Evolutionary conservation across 2,329 filamentous ascomycete genomes (phyloP).

Genomic region (Rosellinia necatrix): DNA sequence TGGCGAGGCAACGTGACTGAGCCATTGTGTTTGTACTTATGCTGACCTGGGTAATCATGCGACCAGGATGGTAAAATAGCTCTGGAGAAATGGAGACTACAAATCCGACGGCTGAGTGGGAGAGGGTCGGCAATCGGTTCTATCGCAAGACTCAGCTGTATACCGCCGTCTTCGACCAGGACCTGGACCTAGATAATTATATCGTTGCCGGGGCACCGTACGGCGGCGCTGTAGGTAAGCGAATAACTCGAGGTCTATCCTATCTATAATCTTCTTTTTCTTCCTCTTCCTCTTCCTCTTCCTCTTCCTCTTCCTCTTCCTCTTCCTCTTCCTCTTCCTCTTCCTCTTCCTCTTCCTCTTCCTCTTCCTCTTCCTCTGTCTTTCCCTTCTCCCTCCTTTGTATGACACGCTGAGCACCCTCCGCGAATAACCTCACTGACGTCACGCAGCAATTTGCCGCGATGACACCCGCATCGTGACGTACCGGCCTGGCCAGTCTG

Average conservation of each 20-base stretch:
- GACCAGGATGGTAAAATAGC: constrained; percentile 37
- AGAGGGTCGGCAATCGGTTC: constrained; percentile 88
- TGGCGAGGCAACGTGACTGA: constrained; percentile 12
- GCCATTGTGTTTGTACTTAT: constrained; percentile 6
- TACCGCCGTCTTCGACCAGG: constrained; percentile 88
- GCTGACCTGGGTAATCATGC: constrained; percentile 5
- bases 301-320: too few relatives aligned
- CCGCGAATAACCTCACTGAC: constrained; percentile 34
- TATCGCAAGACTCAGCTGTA: constrained; percentile 96
- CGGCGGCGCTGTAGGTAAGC: constrained; percentile 86
- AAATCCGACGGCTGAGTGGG: constrained; percentile 86
- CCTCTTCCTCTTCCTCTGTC: too few relatives aligned
- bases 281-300: too few relatives aligned
- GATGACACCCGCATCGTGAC: constrained; percentile 84
- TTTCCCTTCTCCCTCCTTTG: too few relatives aligned
- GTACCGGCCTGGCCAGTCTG: constrained; percentile 71
- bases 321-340: too few relatives aligned
- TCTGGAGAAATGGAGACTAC: constrained; percentile 56
- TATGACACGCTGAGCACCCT: too few relatives aligned
- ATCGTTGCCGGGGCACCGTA: constrained; percentile 89
- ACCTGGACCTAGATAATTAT: constrained; percentile 94
- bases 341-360: too few relatives aligned
- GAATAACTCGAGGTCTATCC: constrained; percentile 9
- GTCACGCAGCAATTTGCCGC: constrained; percentile 75
- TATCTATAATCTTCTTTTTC: background rate